These are phyloP conservation scores for Cystofilobasidium capitatum DNA, from an alignment of 768 basidiomycete species.

Conservation along the genomic window DNA sequence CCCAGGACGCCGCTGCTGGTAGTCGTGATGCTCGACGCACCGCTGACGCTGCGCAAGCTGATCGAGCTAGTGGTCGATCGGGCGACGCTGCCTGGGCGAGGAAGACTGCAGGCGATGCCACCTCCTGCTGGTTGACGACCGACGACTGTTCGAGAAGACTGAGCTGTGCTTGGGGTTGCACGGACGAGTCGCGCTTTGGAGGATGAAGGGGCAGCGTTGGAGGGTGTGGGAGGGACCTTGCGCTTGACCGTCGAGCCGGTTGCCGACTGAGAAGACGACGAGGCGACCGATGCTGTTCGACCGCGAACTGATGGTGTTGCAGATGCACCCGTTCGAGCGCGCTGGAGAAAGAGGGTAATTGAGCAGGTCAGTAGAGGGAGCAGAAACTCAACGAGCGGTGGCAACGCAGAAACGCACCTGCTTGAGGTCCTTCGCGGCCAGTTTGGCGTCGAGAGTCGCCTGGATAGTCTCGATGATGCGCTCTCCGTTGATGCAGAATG, in stretches of 20 bases:
- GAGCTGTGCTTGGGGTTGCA: constrained; percentile 6
- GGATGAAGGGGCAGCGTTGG: background rate
- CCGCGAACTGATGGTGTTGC: background rate
- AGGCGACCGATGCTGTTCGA: constrained; percentile 5
- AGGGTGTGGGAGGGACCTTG: constrained; percentile 16
- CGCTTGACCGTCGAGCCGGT: constrained; percentile 17
- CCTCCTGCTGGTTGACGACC: background rate
- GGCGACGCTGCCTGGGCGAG: constrained; percentile 4
- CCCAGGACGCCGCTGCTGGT: constrained; percentile 6
- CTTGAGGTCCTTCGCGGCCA: constrained; percentile 68
- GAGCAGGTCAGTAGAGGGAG: constrained; percentile 28
- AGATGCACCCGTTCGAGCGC: constrained; percentile 7
- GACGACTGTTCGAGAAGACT: background rate
- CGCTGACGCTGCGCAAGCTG: constrained; percentile 2
- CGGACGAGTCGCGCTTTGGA: constrained; percentile 1
- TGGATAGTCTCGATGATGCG: constrained; percentile 69
- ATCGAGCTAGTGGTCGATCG: background rate
- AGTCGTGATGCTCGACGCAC: constrained; percentile 3
- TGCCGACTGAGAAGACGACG: background rate
- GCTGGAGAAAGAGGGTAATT: background rate
- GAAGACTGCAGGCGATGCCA: constrained; percentile 17
- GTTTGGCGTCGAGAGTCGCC: constrained; percentile 55
- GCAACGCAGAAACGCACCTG: constrained; percentile 37
- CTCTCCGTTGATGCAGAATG: constrained; percentile 77
- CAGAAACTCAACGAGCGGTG: constrained; percentile 4